These are phyloP conservation scores for Ceriops decandra DNA, from an alignment of 345 rosid genomes.

Conservation along the genomic window DNA sequence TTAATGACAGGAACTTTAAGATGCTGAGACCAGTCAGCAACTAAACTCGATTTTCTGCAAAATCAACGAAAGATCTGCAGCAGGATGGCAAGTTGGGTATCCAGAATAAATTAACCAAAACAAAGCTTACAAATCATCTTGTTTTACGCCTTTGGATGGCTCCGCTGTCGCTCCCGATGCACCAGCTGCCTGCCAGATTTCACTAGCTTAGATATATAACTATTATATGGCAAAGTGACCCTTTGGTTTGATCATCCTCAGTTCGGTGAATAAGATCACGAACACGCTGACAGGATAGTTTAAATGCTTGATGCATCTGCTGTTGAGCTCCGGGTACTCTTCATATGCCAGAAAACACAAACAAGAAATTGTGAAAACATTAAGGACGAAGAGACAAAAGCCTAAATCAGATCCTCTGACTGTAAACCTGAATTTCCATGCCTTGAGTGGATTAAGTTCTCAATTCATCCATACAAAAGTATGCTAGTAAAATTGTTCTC, in stretches of 20 bases:
- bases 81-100: background rate
- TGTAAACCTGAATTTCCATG: too few relatives aligned
- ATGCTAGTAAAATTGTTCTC: too few relatives aligned
- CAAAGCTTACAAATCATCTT: constrained; percentile 49
- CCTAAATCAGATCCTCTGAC: too few relatives aligned
- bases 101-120: background rate
- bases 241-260: too few relatives aligned
- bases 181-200: constrained; percentile 42
- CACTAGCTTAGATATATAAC: background rate
- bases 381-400: too few relatives aligned
- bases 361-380: too few relatives aligned
- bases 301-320: constrained; percentile 61
- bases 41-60: constrained; percentile 39
- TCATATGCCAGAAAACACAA: constrained; percentile 72
- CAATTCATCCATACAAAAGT: too few relatives aligned
- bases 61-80: background rate
- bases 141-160: constrained; percentile 45
- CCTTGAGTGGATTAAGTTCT: too few relatives aligned
- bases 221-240: background rate
- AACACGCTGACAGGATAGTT: constrained; percentile 59
- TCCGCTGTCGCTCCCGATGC: constrained; percentile 40
- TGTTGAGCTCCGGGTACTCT: constrained; percentile 77
- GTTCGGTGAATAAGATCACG: too few relatives aligned
- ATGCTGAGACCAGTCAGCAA: constrained; percentile 23
- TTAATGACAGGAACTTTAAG: constrained; percentile 19